Evolutionary conservation across 2,329 filamentous ascomycete species (phyloP).

Genomic region (Dothideomycetes sp.): DNA sequence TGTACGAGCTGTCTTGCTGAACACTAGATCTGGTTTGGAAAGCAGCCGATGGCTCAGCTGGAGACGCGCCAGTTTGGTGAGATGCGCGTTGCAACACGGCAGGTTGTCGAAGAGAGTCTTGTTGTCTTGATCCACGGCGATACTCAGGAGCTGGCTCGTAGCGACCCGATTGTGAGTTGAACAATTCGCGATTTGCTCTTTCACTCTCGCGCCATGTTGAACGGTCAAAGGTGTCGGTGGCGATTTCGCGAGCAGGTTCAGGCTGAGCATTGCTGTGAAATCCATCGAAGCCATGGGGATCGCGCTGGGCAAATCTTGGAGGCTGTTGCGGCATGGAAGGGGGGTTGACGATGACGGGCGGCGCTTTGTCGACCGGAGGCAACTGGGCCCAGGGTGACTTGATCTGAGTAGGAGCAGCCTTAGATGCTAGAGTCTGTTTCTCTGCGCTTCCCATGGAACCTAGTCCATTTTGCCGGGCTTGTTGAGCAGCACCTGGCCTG

Average conservation of each 20-base stretch:
- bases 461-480: conserved; percentile 23
- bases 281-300: conserved; percentile 7
- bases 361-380: conserved; percentile 72
- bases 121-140: conserved; percentile 57
- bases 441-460: conserved; percentile 42
- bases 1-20: conserved; percentile 56
- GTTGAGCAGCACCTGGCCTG: conserved; percentile 32
- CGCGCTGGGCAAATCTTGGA: conserved; percentile 15
- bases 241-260: conserved; percentile 64
- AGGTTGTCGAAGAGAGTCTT: conserved; percentile 60
- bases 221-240: conserved; percentile 85
- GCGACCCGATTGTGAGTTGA: conserved; percentile 87
- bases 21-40: conserved; percentile 67
- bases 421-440: conserved; percentile 62
- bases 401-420: conserved; percentile 58
- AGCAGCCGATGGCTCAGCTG: conserved; percentile 72
- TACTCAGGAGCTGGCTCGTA: conserved; percentile 77
- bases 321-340: conserved; percentile 25
- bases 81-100: conserved; percentile 66
- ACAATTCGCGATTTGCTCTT: conserved; percentile 63
- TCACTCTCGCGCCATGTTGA: conserved; percentile 60
- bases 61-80: conserved; percentile 49
- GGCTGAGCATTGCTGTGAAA: conserved; percentile 27
- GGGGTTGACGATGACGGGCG: conserved; percentile 54
- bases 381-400: conserved; percentile 89